Percentiles rank a stretch among this genome's conserved stretches.
These are phyloP conservation scores for Delphinella strobiligena DNA, from an alignment of 2,329 filamentous ascomycete species.

Conservation along the genomic window DNA sequence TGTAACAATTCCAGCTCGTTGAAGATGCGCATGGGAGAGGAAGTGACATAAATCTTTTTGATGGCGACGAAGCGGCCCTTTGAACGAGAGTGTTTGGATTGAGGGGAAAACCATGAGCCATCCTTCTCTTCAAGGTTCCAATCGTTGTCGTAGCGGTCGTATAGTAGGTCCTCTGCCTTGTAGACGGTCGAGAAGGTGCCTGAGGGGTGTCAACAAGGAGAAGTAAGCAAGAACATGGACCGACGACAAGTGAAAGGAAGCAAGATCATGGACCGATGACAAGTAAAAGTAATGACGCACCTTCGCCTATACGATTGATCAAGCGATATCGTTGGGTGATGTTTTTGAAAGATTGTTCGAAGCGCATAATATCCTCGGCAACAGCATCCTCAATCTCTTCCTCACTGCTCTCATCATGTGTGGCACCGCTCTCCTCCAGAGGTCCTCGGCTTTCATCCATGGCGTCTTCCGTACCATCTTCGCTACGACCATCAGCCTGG, in stretches of 20 bases:
- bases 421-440: conserved; percentile 38
- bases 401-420: conserved; percentile 45
- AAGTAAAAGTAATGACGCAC: conserved; percentile 33
- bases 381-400: conserved; percentile 55
- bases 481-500: conserved; percentile 10
- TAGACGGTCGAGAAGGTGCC: conserved; percentile 98
- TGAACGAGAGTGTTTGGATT: conserved; percentile 41
- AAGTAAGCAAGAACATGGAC: conserved; percentile 9
- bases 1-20: conserved; percentile 93
- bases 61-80: conserved; percentile 78
- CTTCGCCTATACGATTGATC: conserved; percentile 95
- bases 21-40: conserved; percentile 80
- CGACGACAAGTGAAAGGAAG: background rate
- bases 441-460: conserved; percentile 38
- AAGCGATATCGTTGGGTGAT: conserved; percentile 77
- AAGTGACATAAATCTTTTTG: conserved; percentile 99
- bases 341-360: conserved; percentile 70
- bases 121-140: conserved; percentile 68
- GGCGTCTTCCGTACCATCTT: conserved; percentile 10
- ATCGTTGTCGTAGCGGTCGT: conserved; percentile 69
- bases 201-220: conserved; percentile 24
- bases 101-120: conserved; percentile 52
- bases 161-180: conserved; percentile 88
- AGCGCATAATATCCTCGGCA: conserved; percentile 73
- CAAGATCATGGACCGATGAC: background rate